Evolutionary conservation across 192 early-diverging fungal genomes (phyloP).

Genomic region (Entomortierella parvispora): DNA sequence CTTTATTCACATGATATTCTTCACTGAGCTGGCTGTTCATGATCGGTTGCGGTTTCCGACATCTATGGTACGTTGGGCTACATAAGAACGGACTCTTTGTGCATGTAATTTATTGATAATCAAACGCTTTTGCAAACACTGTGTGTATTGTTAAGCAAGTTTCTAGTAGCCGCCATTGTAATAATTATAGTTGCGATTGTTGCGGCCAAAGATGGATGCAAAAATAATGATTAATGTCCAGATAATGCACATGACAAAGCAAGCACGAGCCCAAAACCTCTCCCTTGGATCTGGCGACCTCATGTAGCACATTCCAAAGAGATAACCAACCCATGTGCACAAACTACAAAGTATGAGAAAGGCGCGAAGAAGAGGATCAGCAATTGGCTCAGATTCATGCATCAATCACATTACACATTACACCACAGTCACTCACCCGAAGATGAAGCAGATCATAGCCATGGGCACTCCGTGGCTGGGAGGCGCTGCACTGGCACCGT

Average conservation of each 20-base stretch:
- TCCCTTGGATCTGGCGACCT: constrained; percentile 21
- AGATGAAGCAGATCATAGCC: constrained; percentile 34
- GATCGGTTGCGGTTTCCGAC: too few relatives aligned
- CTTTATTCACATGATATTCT: too few relatives aligned
- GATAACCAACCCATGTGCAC: constrained; percentile 35
- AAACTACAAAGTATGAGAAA: constrained; percentile 6
- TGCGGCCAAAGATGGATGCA: constrained; percentile 15
- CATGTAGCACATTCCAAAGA: constrained; percentile 30
- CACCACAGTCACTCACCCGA: constrained; percentile 38
- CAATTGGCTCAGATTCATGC: too few relatives aligned
- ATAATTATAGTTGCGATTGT: neutral
- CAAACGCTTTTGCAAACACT: too few relatives aligned
- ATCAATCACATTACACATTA: too few relatives aligned
- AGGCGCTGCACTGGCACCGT: too few relatives aligned
- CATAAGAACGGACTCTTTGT: too few relatives aligned
- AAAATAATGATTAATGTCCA: constrained; percentile 25
- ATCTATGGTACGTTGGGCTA: too few relatives aligned
- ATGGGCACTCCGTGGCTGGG: constrained; percentile 2
- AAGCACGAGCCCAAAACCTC: constrained; percentile 19
- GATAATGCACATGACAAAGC: constrained; percentile 8
- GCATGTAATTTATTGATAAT: too few relatives aligned
- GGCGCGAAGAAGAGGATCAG: neutral
- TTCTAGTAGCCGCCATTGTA: too few relatives aligned
- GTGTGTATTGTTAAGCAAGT: too few relatives aligned
- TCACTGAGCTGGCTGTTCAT: too few relatives aligned